These are phyloP conservation scores for Podaxis pistillaris DNA, from an alignment of 768 basidiomycete species.

Conservation along the genomic window DNA sequence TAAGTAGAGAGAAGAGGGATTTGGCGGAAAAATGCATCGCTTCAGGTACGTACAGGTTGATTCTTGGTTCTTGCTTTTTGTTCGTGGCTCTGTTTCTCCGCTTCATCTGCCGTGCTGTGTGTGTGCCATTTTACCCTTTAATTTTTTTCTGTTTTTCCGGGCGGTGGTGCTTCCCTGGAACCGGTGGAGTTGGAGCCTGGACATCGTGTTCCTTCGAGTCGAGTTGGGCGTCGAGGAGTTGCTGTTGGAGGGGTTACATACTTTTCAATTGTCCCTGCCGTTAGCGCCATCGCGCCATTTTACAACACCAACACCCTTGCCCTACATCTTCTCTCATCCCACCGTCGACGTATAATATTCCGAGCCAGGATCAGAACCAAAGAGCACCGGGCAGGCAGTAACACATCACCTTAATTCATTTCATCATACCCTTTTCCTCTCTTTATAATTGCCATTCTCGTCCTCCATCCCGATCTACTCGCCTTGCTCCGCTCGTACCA, in stretches of 20 bases:
- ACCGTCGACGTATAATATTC: background rate
- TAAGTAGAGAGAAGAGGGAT: background rate
- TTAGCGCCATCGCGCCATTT: constrained; percentile 4
- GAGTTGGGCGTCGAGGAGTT: background rate
- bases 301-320: constrained; percentile 2
- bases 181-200: background rate
- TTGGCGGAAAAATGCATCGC: constrained; percentile 6
- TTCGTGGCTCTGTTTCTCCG: background rate
- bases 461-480: constrained; percentile 9
- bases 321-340: background rate
- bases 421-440: background rate
- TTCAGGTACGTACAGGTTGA: constrained; percentile 7
- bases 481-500: background rate
- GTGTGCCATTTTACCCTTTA: background rate
- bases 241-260: background rate
- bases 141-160: background rate
- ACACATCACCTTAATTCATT: constrained; percentile 1
- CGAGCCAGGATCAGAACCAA: constrained; percentile 3
- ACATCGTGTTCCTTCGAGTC: background rate
- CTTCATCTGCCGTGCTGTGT: background rate
- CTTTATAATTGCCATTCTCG: constrained; percentile 15
- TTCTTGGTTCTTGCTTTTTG: background rate
- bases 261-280: background rate
- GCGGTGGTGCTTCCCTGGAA: background rate
- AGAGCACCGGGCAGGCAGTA: background rate